A percentile compares a stretch with the other conserved stretches of the same genome.
Conservation (phyloP, 1,139 yeast species). For the Kodamaea derodonti region DNA sequence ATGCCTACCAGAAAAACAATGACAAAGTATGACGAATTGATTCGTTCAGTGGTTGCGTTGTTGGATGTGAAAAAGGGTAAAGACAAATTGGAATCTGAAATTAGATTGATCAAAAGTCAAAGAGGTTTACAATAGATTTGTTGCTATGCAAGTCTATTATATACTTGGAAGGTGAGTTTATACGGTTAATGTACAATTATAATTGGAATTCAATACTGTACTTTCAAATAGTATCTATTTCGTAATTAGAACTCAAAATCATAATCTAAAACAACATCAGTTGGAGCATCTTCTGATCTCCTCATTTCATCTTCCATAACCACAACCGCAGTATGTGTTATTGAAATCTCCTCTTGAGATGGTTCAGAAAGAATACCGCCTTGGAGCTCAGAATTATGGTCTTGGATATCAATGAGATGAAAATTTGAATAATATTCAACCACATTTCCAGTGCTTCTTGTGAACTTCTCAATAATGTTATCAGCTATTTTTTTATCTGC, state of each 20-base stretch:
- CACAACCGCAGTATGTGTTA: background rate
- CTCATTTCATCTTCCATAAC: background rate
- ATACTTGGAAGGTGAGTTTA: too few species aligned
- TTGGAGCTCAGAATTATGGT: constrained; percentile 4
- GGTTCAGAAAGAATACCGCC: constrained; percentile 2
- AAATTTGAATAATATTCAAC: constrained; percentile 8
- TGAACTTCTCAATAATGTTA: constrained; percentile 6
- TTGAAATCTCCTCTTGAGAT: constrained; percentile 8
- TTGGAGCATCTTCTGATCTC: background rate
- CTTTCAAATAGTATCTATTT: too few species aligned
- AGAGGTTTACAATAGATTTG: constrained; percentile 27
- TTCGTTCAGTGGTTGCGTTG: constrained; percentile 67
- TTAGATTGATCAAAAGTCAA: constrained; percentile 54
- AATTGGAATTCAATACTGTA: background rate
- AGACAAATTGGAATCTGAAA: constrained; percentile 83
- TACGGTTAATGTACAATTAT: background rate
- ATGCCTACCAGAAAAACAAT: constrained; percentile 86
- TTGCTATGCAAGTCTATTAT: too few species aligned
- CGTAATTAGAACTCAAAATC: too few species aligned
- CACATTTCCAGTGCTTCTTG: background rate
- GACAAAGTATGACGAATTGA: constrained; percentile 72
- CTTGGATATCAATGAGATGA: constrained; percentile 11
- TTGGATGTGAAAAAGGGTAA: constrained; percentile 82
- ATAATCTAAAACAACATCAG: constrained; percentile 3
- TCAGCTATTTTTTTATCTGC: constrained; percentile 22